Conservation (phyloP, 495 filamentous ascomycete genomes). For the Penicillium coprophilum region DNA sequence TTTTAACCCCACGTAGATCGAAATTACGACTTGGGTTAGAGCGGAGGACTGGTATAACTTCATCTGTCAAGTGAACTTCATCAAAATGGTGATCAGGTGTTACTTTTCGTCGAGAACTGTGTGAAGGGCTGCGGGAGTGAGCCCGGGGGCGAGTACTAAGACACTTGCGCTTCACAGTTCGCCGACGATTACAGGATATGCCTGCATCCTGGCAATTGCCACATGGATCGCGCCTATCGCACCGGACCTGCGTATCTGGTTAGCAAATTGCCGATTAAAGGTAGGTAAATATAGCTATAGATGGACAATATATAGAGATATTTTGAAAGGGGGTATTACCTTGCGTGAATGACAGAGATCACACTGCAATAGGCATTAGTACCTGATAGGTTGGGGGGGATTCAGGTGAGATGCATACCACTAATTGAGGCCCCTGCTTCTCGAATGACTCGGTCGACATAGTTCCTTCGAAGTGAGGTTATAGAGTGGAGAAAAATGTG, state of each 20-base stretch:
- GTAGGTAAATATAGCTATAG: too few species aligned
- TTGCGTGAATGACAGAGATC: conserved; percentile 28
- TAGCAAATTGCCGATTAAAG: background rate
- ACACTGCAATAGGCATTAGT: conserved; percentile 17
- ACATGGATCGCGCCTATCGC: conserved; percentile 24
- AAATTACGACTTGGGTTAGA: background rate
- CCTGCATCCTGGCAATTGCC: conserved; percentile 25
- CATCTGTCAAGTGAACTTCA: background rate
- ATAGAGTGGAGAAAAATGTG: background rate
- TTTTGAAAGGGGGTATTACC: conserved; percentile 4
- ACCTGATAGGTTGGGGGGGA: background rate
- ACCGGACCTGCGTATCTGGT: conserved; percentile 20
- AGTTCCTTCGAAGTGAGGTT: background rate
- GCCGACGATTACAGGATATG: conserved; percentile 9
- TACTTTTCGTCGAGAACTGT: background rate
- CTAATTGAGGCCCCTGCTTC: background rate
- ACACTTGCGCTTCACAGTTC: conserved; percentile 7
- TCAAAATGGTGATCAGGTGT: background rate
- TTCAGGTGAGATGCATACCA: background rate
- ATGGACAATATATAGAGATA: too few species aligned
- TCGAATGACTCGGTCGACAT: background rate
- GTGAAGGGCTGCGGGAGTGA: background rate
- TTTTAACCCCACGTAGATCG: background rate
- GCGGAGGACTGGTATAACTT: background rate
- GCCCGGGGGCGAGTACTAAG: background rate